Evolutionary conservation across 257 asterid genomes (phyloP).

Genomic region (Solanum arcanum): DNA sequence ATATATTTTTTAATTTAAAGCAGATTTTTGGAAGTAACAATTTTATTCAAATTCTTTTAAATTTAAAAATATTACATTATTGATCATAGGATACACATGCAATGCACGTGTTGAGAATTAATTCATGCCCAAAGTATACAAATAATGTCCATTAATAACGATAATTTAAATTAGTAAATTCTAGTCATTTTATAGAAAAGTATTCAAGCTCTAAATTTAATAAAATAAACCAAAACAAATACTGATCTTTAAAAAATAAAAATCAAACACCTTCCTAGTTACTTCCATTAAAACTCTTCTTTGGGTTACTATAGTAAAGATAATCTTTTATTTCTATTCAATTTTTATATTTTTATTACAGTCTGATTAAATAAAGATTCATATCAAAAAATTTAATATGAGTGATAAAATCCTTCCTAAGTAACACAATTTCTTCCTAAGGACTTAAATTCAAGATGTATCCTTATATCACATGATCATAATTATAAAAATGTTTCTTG

Average conservation of each 20-base stretch:
- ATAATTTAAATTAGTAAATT: background rate
- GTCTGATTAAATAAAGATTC: fast-evolving
- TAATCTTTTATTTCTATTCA: background rate
- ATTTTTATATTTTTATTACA: background rate
- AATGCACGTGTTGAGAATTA: background rate
- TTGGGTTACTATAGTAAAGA: background rate
- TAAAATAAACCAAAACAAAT: background rate
- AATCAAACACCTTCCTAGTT: background rate
- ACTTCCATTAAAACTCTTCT: background rate
- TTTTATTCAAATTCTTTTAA: no score
- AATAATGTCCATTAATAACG: background rate
- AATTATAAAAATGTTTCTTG: no score
- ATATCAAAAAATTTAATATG: background rate
- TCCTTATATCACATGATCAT: background rate
- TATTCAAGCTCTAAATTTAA: background rate
- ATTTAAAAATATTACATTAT: no score
- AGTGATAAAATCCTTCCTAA: background rate
- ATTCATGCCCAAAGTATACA: background rate
- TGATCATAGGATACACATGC: no score
- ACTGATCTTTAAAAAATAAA: background rate
- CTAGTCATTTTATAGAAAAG: background rate
- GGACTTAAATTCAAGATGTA: background rate
- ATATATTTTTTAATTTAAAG: no score
- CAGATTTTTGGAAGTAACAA: background rate
- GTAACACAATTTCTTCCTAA: background rate